A percentile compares a stretch with the other conserved stretches of the same genome.
Evolutionary conservation across 1,139 yeast genomes (phyloP).

Genomic region (Wickerhamiella infanticola): DNA sequence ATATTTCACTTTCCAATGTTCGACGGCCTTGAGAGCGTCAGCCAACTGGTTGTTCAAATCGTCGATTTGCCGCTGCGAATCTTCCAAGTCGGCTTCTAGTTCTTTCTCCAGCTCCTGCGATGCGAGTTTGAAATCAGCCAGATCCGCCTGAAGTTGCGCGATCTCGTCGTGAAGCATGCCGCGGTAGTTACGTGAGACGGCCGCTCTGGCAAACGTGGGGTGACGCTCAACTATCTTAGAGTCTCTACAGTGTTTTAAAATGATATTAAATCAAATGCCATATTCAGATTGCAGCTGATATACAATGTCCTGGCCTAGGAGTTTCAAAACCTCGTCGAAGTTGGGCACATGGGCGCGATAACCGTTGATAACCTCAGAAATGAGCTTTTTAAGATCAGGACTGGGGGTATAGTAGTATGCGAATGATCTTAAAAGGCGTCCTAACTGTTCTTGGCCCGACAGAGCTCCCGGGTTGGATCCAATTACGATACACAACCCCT

Average conservation of each 20-base stretch:
- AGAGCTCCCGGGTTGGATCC: conserved; percentile 53
- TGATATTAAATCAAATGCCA: conserved; percentile 5
- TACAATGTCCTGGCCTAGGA: conserved; percentile 15
- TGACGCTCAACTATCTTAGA: too few species aligned
- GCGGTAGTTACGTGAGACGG: too few species aligned
- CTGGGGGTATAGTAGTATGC: conserved; percentile 38
- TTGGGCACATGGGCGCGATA: conserved; percentile 23
- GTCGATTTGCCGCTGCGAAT: conserved; percentile 19
- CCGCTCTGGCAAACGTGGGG: too few species aligned
- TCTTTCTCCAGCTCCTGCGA: conserved; percentile 25
- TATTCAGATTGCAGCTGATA: conserved; percentile 13
- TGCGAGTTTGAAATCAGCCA: conserved; percentile 24
- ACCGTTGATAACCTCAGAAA: conserved; percentile 23
- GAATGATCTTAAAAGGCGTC: conserved; percentile 46
- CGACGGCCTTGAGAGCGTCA: conserved; percentile 15
- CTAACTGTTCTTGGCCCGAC: conserved; percentile 35
- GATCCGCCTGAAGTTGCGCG: conserved; percentile 24
- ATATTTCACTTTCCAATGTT: conserved; percentile 16
- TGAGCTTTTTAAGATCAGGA: conserved; percentile 21
- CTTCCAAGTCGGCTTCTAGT: conserved; percentile 24
- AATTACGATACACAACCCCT: conserved; percentile 60
- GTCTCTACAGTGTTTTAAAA: too few species aligned
- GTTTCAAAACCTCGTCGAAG: conserved; percentile 19
- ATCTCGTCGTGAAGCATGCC: conserved; percentile 17
- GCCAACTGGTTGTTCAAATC: conserved; percentile 16